A percentile compares a stretch with the other conserved stretches of the same genome.
Conservation (phyloP, 495 filamentous ascomycete species). For the Neurospora tetraspora region DNA sequence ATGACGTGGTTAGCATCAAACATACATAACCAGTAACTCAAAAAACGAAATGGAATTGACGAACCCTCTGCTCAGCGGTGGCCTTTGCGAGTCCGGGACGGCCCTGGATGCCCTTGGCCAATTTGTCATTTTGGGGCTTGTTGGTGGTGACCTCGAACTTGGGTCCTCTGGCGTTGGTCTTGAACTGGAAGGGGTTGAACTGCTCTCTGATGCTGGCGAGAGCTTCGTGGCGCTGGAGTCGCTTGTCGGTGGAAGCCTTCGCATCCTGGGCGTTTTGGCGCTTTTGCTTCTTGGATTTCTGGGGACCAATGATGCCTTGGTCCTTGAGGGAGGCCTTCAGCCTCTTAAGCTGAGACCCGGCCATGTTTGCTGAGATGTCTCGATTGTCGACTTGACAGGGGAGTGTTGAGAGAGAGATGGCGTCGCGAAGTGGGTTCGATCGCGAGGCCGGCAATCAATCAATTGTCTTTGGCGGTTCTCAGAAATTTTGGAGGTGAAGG, state of each 20-base stretch:
- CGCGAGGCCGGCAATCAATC: background rate
- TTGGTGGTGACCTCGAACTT: conserved; percentile 71
- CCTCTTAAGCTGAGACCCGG: conserved; percentile 92
- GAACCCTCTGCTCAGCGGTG: conserved; percentile 73
- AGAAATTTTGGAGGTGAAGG: conserved; percentile 22
- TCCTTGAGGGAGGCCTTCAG: conserved; percentile 81
- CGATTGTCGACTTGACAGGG: background rate
- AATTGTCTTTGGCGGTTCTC: background rate
- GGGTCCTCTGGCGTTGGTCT: conserved; percentile 51
- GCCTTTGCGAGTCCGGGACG: conserved; percentile 79
- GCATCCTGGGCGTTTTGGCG: conserved; percentile 59
- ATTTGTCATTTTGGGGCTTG: conserved; percentile 38
- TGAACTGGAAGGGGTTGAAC: conserved; percentile 96
- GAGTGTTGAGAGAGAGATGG: background rate
- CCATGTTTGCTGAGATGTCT: conserved; percentile 46
- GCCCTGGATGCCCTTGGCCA: conserved; percentile 45
- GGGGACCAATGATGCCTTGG: conserved; percentile 77
- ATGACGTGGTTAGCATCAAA: background rate
- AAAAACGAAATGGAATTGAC: conserved; percentile 16
- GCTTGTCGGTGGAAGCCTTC: conserved; percentile 50
- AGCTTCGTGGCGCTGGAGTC: conserved; percentile 60
- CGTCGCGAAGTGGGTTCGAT: background rate
- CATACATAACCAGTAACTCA: background rate
- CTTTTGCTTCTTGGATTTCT: conserved; percentile 85
- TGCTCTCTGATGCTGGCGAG: conserved; percentile 79